Evolutionary conservation across 495 filamentous ascomycete species (phyloP), one percentile per base, ranked within the genome.

Genomic region (Neurospora tetrasperma): DNA sequence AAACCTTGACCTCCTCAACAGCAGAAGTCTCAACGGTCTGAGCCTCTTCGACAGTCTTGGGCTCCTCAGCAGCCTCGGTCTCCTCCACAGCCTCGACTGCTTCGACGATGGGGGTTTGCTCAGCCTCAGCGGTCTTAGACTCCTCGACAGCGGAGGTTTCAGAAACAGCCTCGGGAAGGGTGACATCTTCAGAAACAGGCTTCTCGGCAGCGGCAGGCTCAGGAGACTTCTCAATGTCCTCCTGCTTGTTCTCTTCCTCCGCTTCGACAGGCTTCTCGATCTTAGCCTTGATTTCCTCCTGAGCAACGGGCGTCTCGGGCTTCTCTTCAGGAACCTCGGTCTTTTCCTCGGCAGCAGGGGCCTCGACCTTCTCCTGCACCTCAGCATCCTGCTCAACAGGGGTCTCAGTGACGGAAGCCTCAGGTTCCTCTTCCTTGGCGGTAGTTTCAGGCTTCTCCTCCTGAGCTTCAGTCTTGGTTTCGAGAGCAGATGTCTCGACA

Each of bases 101-200:
- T 23, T 75, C 75, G 38, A 73, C 66, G 48, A 70, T 69, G 11
- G 69, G 68, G 48, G 73, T 16, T 27, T 62, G 54, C 54, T 62
- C 54, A 62, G 20, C 71, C 73, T 74, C 72, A 23, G 76, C 74
- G 59, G 72, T 42, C 38, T 75, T 70, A 44, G 41, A 18, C 43
- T 76, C 44, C 46, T 73, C 38, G 70, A 74, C 20, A 44, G 71
- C 20, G 73, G 68, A 44, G 74, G 75, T 71, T 43, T 75, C 42
- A 23, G 38, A 16, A 10, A 42, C 11, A n/a, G 38, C 31, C 14
- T 73, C 48, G 18, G 39, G 42, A 18, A n/a, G 20, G 39, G 38
- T 9, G 20, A 27, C 48, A 9, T 71, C 71, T 46, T 76, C 59
- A 20, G 38, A 20, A 35, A 62, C 42, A 48, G 69, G 40, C 54